Percentiles rank a stretch among this genome's conserved stretches.
These are phyloP conservation scores for Neurospora africana DNA, from an alignment of 495 filamentous ascomycete genomes.

Conservation along the genomic window DNA sequence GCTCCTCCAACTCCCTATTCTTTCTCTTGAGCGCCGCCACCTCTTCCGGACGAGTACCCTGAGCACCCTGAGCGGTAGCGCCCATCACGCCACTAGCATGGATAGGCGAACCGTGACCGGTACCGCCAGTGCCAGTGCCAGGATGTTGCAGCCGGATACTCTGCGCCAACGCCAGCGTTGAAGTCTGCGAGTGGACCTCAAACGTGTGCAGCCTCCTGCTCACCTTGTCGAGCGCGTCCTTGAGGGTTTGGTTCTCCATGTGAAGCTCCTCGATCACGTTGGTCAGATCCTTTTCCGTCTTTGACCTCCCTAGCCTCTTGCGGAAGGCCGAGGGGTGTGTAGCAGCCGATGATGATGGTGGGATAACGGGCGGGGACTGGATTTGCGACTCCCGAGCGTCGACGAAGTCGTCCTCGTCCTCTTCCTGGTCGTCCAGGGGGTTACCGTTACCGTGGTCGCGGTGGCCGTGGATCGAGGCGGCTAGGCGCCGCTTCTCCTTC, in stretches of 20 bases:
- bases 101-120: constrained; percentile 19
- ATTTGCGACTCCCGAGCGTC: constrained; percentile 67
- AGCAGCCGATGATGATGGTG: background rate
- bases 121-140: background rate
- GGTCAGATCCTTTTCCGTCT: constrained; percentile 26
- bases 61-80: background rate
- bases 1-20: constrained; percentile 50
- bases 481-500: constrained; percentile 47
- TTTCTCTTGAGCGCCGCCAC: constrained; percentile 28
- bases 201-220: constrained; percentile 71
- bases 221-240: constrained; percentile 65
- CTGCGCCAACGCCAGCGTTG: constrained; percentile 67
- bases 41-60: background rate
- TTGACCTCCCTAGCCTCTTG: constrained; percentile 19
- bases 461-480: constrained; percentile 25
- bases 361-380: background rate
- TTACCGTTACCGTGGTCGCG: constrained; percentile 7
- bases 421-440: constrained; percentile 49
- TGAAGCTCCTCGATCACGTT: constrained; percentile 72
- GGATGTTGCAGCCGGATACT: constrained; percentile 59
- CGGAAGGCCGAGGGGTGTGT: constrained; percentile 16
- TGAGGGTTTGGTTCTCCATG: constrained; percentile 68
- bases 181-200: constrained; percentile 74
- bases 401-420: constrained; percentile 64
- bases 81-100: constrained; percentile 24